A percentile compares a stretch with the other conserved stretches of the same genome.
Evolutionary conservation across 306 rosid species (phyloP).

Genomic region (Prunus padus): DNA sequence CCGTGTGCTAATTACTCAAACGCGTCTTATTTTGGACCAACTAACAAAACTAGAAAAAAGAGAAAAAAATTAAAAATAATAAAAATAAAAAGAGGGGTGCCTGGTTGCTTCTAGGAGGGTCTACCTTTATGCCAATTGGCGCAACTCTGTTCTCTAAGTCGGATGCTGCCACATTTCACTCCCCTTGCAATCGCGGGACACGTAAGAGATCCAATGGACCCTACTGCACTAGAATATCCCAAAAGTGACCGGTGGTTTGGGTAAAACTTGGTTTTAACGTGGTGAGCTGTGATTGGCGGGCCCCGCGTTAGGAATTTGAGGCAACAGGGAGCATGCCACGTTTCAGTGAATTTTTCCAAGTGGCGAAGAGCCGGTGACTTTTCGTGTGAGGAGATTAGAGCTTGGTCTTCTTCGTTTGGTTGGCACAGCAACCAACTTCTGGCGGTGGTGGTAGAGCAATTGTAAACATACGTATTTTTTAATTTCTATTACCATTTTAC

Average conservation of each 20-base stretch:
- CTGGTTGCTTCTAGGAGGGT: slow-evolving; percentile 20
- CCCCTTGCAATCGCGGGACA: slow-evolving; percentile 1
- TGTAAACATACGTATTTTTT: too few relatives aligned
- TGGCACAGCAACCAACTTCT: slow-evolving; percentile 24
- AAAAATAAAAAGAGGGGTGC: neutral
- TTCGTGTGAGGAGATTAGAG: slow-evolving; percentile 18
- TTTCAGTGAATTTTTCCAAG: slow-evolving; percentile 18
- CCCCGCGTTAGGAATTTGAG: neutral
- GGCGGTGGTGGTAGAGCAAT: slow-evolving; percentile 4
- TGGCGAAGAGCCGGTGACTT: slow-evolving; percentile 2
- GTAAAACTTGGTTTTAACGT: neutral
- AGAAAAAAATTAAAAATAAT: too few relatives aligned
- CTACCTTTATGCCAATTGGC: slow-evolving; percentile 30
- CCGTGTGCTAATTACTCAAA: neutral
- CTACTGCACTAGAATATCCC: neutral
- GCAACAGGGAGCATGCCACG: slow-evolving; percentile 22
- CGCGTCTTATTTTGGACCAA: slow-evolving; percentile 27
- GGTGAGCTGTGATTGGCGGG: neutral
- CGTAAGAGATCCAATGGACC: slow-evolving; percentile 41
- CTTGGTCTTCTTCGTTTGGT: neutral
- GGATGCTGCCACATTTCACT: slow-evolving; percentile 26
- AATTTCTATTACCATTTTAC: neutral
- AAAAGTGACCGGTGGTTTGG: neutral
- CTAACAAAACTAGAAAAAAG: slow-evolving; percentile 35
- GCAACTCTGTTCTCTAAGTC: neutral